phyloP scores from a whole-genome alignment of 2,329 filamentous ascomycete genomes.

The Colletotrichum sp. region DNA sequence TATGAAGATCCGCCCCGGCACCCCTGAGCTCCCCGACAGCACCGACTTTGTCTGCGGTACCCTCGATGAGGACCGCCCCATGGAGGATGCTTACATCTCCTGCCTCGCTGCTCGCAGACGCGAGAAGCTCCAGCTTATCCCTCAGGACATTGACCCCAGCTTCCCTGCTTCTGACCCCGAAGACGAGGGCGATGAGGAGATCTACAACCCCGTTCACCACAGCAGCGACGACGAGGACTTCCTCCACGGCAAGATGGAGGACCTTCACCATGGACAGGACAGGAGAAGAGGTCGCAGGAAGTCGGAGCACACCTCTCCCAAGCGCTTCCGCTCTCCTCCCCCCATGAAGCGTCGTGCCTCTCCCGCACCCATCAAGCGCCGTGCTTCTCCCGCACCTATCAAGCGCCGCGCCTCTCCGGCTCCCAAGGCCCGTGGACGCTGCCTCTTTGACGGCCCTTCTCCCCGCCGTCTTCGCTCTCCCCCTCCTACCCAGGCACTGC shows the following conservation, averaged over 20 bases:
- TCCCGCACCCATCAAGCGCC: slow-evolving; percentile 44
- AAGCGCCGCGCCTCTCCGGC: slow-evolving; percentile 54
- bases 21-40: slow-evolving; percentile 90
- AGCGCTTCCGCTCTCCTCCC: slow-evolving; percentile 53
- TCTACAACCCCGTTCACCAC: slow-evolving; percentile 58
- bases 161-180: slow-evolving; percentile 96
- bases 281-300: slow-evolving; percentile 53
- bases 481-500: slow-evolving; percentile 60
- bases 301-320: slow-evolving; percentile 52
- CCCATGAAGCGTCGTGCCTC: slow-evolving; percentile 53
- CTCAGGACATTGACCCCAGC: slow-evolving; percentile 97
- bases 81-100: slow-evolving; percentile 93
- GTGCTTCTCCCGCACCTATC: slow-evolving; percentile 46
- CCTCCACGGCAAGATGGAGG: slow-evolving; percentile 75
- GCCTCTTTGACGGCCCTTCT: slow-evolving; percentile 71
- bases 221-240: slow-evolving; percentile 75
- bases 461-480: slow-evolving; percentile 75
- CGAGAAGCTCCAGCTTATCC: slow-evolving; percentile 80
- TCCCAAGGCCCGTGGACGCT: slow-evolving; percentile 49
- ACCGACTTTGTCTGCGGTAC: slow-evolving; percentile 99
- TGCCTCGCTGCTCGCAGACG: slow-evolving; percentile 82
- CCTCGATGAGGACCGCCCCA: slow-evolving; percentile 88
- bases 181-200: slow-evolving; percentile 78
- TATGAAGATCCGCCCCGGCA: slow-evolving; percentile 67
- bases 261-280: slow-evolving; percentile 64